phyloP scores from a whole-genome alignment of 768 basidiomycete genomes.

The Multifurca ochricompacta region DNA sequence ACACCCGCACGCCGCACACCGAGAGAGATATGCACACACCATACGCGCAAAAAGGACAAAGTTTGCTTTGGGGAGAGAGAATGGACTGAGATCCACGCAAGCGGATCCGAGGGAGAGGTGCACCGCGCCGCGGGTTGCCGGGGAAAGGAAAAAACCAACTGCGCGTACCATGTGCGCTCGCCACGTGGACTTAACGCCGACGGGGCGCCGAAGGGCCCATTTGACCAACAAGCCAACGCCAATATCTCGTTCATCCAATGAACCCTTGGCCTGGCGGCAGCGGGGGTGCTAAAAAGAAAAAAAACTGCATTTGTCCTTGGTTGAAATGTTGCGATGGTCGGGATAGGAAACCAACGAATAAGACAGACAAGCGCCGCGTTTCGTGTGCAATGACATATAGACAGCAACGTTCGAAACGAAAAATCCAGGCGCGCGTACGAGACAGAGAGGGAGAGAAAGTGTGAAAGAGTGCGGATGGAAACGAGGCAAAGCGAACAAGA shows the following conservation, averaged over 20 bases:
- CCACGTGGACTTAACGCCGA: slow-evolving; percentile 9
- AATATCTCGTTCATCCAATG: too few relatives aligned
- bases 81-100: too few relatives aligned
- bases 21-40: too few relatives aligned
- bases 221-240: too few relatives aligned
- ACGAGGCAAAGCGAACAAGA: neutral
- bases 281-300: too few relatives aligned
- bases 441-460: neutral
- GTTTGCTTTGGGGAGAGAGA: too few relatives aligned
- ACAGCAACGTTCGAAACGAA: neutral
- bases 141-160: too few relatives aligned
- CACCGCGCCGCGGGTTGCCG: neutral
- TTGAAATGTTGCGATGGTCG: neutral
- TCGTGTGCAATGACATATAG: neutral
- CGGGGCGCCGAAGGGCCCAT: neutral
- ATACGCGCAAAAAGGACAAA: too few relatives aligned
- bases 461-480: neutral
- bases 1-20: too few relatives aligned
- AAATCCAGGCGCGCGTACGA: slow-evolving; percentile 5
- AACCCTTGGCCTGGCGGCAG: too few relatives aligned
- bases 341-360: too few relatives aligned
- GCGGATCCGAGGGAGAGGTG: neutral
- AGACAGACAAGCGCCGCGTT: neutral
- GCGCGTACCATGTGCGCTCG: neutral
- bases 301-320: too few relatives aligned